phyloP scores from a whole-genome alignment of 2,329 filamentous ascomycete genomes.

The Macrophomina phaseolina region DNA sequence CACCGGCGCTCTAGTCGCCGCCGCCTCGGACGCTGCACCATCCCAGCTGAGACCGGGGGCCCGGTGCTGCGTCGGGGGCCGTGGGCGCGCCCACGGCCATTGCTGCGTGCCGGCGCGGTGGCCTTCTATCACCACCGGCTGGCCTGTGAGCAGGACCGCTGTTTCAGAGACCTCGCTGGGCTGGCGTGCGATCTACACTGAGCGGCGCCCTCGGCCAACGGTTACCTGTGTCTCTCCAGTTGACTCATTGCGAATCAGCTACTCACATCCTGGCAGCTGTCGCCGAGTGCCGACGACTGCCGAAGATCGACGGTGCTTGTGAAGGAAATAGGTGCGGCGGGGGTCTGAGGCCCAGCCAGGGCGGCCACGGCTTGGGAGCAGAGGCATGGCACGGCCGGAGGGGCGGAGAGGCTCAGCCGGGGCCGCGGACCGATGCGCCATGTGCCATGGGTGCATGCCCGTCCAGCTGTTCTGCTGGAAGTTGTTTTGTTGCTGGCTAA shows the following conservation, averaged over 20 bases:
- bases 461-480: too few relatives aligned
- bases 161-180: background rate
- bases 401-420: conserved; percentile 6
- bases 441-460: background rate
- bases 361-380: background rate
- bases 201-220: background rate
- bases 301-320: conserved; percentile 1
- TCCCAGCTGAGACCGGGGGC: too few relatives aligned
- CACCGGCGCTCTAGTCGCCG: background rate
- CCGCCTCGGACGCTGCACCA: background rate
- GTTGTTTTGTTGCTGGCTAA: background rate
- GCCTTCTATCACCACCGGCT: background rate
- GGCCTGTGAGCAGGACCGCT: background rate
- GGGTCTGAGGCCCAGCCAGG: background rate
- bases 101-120: background rate
- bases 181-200: background rate
- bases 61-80: too few relatives aligned
- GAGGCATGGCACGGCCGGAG: background rate
- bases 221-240: background rate
- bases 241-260: background rate
- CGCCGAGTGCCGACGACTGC: background rate
- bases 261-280: background rate
- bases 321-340: background rate
- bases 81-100: too few relatives aligned
- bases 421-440: background rate